Conservation (phyloP, 106 monocot genomes). For the Vanilla planifolia region DNA sequence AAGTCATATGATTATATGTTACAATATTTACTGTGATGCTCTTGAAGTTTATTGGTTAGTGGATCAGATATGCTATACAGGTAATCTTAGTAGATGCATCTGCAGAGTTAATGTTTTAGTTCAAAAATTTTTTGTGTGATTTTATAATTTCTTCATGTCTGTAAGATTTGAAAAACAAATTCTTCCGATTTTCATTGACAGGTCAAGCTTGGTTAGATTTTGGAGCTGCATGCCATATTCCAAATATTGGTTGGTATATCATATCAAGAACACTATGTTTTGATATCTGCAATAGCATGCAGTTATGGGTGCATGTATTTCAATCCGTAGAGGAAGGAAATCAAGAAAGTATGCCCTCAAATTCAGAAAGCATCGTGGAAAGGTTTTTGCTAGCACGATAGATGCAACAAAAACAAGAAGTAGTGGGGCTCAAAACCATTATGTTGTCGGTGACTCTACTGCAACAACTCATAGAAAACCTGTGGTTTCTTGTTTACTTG, state of each 20-base stretch:
- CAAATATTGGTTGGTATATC: background rate
- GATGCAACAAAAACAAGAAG: slow-evolving; percentile 32
- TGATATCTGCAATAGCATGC: background rate
- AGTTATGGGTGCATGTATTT: slow-evolving; percentile 66
- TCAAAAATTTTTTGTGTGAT: too few species aligned
- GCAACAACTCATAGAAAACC: too few species aligned
- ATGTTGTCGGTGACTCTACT: slow-evolving; percentile 29
- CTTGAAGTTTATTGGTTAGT: too few species aligned
- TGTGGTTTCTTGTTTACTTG: slow-evolving; percentile 46
- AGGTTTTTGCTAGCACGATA: slow-evolving; percentile 39
- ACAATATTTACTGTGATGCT: too few species aligned
- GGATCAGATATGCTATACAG: too few species aligned
- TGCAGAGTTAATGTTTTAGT: too few species aligned
- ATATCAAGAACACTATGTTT: background rate
- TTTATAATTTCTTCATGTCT: too few species aligned
- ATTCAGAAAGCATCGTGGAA: slow-evolving; percentile 34
- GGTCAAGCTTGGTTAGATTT: background rate
- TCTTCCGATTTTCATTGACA: too few species aligned
- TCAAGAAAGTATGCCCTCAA: slow-evolving; percentile 22
- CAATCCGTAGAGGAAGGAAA: slow-evolving; percentile 21
- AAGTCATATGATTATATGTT: too few species aligned
- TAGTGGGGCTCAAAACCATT: slow-evolving; percentile 17
- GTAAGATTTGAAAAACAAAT: too few species aligned
- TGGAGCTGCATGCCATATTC: background rate
- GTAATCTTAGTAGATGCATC: too few species aligned